These are phyloP conservation scores for Shiraia sp. DNA, from an alignment of 2,329 filamentous ascomycete species.

Conservation along the genomic window DNA sequence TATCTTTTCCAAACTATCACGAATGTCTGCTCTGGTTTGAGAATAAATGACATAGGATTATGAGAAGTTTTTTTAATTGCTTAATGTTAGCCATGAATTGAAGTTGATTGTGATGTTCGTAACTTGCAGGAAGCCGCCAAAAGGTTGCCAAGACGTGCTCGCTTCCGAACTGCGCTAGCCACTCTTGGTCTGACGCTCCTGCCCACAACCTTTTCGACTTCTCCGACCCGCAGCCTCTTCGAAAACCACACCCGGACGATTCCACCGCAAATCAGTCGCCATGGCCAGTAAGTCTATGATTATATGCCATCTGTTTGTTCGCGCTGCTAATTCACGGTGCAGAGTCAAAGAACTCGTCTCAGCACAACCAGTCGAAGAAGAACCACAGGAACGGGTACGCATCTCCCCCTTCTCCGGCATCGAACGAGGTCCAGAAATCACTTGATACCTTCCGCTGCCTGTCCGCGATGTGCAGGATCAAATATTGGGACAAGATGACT, in stretches of 20 bases:
- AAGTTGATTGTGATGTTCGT: too few species aligned
- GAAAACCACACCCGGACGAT: constrained; percentile 32
- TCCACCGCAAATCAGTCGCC: constrained; percentile 53
- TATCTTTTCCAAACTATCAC: too few species aligned
- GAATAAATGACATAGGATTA: too few species aligned
- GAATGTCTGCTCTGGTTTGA: too few species aligned
- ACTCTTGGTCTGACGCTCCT: background rate
- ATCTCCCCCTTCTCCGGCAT: constrained; percentile 7
- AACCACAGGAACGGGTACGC: constrained; percentile 98
- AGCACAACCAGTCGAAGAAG: constrained; percentile 98
- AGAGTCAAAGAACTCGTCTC: constrained; percentile 99
- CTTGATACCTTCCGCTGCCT: background rate
- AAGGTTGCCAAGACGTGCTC: too few species aligned
- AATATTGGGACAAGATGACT: constrained; percentile 15
- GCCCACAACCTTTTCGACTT: constrained; percentile 8
- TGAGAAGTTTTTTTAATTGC: too few species aligned
- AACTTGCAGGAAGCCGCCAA: too few species aligned
- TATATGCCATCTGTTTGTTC: background rate
- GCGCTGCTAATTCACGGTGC: constrained; percentile 25
- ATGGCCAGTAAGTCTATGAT: constrained; percentile 68
- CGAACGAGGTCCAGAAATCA: constrained; percentile 14
- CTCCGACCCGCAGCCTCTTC: constrained; percentile 23
- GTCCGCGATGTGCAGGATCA: background rate
- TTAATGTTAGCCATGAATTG: too few species aligned
- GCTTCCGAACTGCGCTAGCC: too few species aligned